Percentiles rank a stretch among this genome's conserved stretches.
Conservation (phyloP, 805 yeast species). For the Starmerella vaccinii region DNA sequence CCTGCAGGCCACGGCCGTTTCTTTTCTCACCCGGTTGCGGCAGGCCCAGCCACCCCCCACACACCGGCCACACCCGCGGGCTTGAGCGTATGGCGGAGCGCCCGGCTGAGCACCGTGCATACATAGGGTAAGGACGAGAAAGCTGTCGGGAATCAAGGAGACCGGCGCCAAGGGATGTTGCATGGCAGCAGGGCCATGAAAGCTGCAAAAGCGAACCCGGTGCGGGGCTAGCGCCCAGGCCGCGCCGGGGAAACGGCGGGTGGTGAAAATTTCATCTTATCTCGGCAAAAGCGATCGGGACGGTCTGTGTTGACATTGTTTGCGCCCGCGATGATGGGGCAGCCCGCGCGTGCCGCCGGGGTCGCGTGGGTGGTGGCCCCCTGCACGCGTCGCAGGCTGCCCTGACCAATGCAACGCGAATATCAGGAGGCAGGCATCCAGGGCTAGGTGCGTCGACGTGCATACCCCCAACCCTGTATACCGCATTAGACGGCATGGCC, state of each 20-base stretch:
- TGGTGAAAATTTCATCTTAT: too few species aligned
- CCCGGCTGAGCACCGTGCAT: background rate
- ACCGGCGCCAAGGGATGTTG: too few species aligned
- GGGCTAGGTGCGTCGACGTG: background rate
- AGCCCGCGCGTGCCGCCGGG: background rate
- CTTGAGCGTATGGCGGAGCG: background rate
- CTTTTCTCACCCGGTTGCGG: background rate
- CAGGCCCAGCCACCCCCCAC: background rate
- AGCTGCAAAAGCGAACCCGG: background rate
- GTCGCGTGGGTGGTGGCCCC: too few species aligned
- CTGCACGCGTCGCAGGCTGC: background rate
- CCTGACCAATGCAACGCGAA: background rate
- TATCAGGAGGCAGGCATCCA: slow-evolving; percentile 6
- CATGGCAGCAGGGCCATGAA: too few species aligned
- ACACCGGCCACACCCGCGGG: too few species aligned
- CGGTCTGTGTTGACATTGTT: too few species aligned
- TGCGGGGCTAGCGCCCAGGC: too few species aligned
- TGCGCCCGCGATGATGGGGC: too few species aligned
- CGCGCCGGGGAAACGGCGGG: too few species aligned
- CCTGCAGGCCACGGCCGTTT: background rate
- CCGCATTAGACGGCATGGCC: slow-evolving; percentile 6
- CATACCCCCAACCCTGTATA: background rate
- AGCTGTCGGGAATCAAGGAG: slow-evolving; percentile 2
- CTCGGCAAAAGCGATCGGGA: too few species aligned
- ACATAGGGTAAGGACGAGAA: background rate